Base-by-base conservation (phyloP, 1,139 yeast genomes). In the Pichia sp. region DNA sequence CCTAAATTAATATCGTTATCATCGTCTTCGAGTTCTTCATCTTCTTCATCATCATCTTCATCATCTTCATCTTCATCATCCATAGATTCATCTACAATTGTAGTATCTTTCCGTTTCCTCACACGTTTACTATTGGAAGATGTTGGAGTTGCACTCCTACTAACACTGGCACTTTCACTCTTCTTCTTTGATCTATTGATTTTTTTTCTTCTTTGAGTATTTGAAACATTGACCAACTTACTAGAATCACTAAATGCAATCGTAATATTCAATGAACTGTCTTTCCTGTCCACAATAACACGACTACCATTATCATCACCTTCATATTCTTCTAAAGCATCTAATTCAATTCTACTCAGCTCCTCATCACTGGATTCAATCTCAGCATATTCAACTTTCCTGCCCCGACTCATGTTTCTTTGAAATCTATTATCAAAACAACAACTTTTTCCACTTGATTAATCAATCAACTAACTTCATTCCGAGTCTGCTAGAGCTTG, bases 21-120 rank as follows among this genome's bases (percentile, higher is more conserved):
- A 2, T 37, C 42, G 2, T 38, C 37, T 14, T 40, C 43, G 14
- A 24, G 28, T 7, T 44, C 45, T 9, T 36, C 41, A 2, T 44
- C 44, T 17, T 34, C 37, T 9, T 57, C 61, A 2, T 49, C 54
- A 2, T 58, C 65, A 31, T 58, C 58, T 25, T 56, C 60, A 3
- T 49, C 57, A 2, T 60, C 66, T 1, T 53, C 62, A 2, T 60
- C 66, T 43, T 82, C 86, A 56, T 72, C 73, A 28, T 72, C 71
- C 54, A 28, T n/a, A 5, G 82, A 22, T 14, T 30, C 23, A 21
- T 19, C n/a, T 6, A 30, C 9, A 5, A 17, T n/a, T 6, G 20
- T 8, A 17, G n/a, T 17, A 9, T 30, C 22, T 14, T 30, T 18
- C n/a, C 18, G 12, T 18, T n/a, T 18, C 7, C 17, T 30, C 4